phyloP scores from a whole-genome alignment of 2,329 filamentous ascomycete species.

The Colletotrichum costaricense region DNA sequence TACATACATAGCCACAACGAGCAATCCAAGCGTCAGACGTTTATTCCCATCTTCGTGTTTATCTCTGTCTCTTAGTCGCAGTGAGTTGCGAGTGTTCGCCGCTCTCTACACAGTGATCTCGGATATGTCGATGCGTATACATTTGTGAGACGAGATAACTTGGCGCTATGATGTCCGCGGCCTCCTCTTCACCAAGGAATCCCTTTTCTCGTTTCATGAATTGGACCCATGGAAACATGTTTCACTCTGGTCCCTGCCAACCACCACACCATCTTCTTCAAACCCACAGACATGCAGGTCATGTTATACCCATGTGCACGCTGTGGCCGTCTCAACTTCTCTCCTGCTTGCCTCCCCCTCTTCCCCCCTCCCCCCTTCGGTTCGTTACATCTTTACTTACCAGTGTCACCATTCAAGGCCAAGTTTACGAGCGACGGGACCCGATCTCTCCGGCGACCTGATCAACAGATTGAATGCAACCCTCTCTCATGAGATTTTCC shows the following conservation, averaged over 20 bases:
- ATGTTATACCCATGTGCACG: background rate
- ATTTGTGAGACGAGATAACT: background rate
- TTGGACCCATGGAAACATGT: conserved; percentile 25
- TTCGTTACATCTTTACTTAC: no score
- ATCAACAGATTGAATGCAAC: conserved; percentile 1
- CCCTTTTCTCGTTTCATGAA: conserved; percentile 22
- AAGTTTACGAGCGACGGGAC: background rate
- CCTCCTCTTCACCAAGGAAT: background rate
- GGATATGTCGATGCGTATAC: background rate
- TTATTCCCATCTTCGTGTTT: background rate
- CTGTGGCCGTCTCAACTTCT: conserved; percentile 7
- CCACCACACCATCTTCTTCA: background rate
- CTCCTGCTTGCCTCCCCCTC: background rate
- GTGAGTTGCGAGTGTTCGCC: background rate
- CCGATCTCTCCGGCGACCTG: conserved; percentile 1
- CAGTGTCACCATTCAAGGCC: background rate
- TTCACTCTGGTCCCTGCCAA: conserved; percentile 17
- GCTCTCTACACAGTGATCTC: background rate
- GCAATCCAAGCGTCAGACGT: conserved; percentile 18
- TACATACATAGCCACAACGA: conserved; percentile 22
- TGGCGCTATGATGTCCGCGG: conserved; percentile 19
- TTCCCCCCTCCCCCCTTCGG: no score
- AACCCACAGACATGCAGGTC: conserved; percentile 1
- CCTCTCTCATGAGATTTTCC: conserved; percentile 1
- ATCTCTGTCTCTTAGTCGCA: background rate